Percentiles rank a stretch among this genome's conserved stretches.
These are phyloP conservation scores for Mycena citricolor DNA, from an alignment of 1,284 basidiomycete species.

Conservation along the genomic window DNA sequence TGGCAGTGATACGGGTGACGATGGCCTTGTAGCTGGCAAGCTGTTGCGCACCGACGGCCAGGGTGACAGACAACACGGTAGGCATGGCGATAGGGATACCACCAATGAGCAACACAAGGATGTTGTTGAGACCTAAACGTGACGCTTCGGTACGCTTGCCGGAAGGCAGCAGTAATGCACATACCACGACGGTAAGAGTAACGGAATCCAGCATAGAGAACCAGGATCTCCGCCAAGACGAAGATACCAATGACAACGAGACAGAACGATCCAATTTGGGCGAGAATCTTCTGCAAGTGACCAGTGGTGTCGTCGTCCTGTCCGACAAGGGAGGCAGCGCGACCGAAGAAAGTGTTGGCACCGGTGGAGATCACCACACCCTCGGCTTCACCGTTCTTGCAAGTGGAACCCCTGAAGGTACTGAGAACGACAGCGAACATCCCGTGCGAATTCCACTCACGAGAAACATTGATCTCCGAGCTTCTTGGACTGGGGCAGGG, in stretches of 20 bases:
- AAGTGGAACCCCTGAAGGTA: constrained; percentile 79
- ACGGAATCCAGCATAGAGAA: constrained; percentile 85
- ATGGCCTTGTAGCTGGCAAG: constrained; percentile 95
- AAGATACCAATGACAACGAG: constrained; percentile 92
- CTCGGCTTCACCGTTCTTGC: constrained; percentile 97
- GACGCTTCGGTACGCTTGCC: not conserved
- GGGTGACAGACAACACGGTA: constrained; percentile 93
- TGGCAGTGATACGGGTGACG: constrained; percentile 97
- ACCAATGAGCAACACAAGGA: constrained; percentile 96
- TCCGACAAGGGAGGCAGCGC: constrained; percentile 92
- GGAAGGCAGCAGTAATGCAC: not conserved
- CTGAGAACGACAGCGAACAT: constrained; percentile 12
- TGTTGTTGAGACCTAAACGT: constrained; percentile 83
- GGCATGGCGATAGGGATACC: constrained; percentile 99
- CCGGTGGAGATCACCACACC: constrained; percentile 97
- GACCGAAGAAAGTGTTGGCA: constrained; percentile 95
- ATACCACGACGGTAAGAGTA: constrained; percentile 75
- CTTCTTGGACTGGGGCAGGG: constrained; percentile 89
- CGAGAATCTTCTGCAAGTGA: constrained; percentile 97
- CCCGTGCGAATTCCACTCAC: constrained; percentile 55
- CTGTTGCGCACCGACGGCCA: constrained; percentile 97
- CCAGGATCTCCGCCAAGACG: constrained; percentile 86
- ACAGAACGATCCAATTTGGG: constrained; percentile 95
- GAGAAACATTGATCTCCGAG: constrained; percentile 94
- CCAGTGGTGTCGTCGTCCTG: constrained; percentile 95